These are phyloP conservation scores for Ceriops zippeliana DNA, from an alignment of 345 rosid species.

Conservation along the genomic window DNA sequence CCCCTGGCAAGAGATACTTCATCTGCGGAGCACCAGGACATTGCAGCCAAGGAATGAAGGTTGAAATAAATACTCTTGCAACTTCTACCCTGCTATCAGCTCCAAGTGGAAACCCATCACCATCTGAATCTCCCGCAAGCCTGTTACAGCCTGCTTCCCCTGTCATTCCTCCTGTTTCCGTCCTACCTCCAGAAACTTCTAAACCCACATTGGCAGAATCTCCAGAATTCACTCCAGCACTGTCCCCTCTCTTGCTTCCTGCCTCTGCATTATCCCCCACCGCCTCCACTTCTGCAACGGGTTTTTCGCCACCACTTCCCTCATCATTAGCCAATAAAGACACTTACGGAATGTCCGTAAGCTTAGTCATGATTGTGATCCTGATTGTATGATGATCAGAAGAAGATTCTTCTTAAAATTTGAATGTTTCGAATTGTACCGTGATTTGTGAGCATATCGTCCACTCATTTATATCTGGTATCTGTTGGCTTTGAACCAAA, in stretches of 20 bases:
- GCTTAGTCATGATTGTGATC: conserved; percentile 15
- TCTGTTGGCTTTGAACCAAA: too few species aligned
- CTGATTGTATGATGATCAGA: conserved; percentile 6
- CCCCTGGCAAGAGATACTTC: conserved; percentile 80
- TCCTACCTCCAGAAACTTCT: conserved; percentile 16
- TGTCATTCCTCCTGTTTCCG: conserved; percentile 1
- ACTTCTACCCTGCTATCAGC: conserved; percentile 26
- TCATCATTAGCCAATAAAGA: conserved; percentile 33
- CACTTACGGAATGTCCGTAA: conserved; percentile 12
- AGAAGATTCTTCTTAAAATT: background rate
- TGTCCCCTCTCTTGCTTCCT: conserved; percentile 9
- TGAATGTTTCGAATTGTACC: too few species aligned
- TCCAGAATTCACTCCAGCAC: conserved; percentile 11
- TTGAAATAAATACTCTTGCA: conserved; percentile 48
- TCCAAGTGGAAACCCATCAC: conserved; percentile 21
- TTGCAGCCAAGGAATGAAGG: conserved; percentile 68
- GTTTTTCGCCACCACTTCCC: conserved; percentile 9
- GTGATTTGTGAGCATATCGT: too few species aligned
- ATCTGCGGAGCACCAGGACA: conserved; percentile 66
- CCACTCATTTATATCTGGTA: too few species aligned
- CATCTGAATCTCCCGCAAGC: conserved; percentile 18
- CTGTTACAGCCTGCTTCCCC: conserved; percentile 16
- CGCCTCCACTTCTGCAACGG: conserved; percentile 17
- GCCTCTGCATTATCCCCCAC: conserved; percentile 18
- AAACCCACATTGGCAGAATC: conserved; percentile 10